phyloP scores from a whole-genome alignment of 768 basidiomycete genomes.

The Glaciozyma antarctica region DNA sequence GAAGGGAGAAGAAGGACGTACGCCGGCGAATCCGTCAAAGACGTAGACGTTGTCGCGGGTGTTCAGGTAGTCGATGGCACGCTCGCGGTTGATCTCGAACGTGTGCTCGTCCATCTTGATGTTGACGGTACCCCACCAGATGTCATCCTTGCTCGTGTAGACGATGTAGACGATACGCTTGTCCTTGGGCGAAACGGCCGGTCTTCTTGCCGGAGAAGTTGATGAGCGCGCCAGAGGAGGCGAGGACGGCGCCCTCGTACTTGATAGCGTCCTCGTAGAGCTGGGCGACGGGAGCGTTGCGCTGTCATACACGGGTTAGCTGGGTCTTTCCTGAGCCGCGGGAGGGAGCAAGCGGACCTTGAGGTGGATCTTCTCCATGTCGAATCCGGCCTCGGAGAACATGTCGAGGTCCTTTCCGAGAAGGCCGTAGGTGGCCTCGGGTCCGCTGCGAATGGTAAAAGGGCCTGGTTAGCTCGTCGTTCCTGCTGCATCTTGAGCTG shows the following conservation, averaged over 20 bases:
- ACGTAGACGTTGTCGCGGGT: conserved; percentile 80
- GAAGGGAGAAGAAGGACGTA: not conserved
- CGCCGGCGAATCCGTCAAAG: conserved; percentile 31
- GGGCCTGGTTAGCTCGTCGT: not conserved
- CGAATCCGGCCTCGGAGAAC: conserved; percentile 98
- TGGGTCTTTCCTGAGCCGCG: not conserved
- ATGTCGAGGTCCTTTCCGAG: conserved; percentile 65
- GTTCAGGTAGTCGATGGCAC: conserved; percentile 97
- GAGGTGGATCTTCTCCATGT: conserved; percentile 93
- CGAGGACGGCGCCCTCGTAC: conserved; percentile 97
- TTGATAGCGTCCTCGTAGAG: conserved; percentile 81
- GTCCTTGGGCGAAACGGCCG: conserved; percentile 92
- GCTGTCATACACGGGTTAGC: conserved; percentile 42
- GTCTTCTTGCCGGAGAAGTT: conserved; percentile 99
- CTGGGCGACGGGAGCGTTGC: conserved; percentile 64
- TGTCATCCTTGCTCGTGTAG: conserved; percentile 84
- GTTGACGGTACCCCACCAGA: conserved; percentile 99
- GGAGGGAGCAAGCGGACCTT: conserved; percentile 40
- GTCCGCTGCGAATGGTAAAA: not conserved
- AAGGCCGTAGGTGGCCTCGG: conserved; percentile 22
- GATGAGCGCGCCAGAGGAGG: conserved; percentile 89
- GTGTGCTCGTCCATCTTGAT: conserved; percentile 77
- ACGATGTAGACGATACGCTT: conserved; percentile 99
- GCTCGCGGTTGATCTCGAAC: conserved; percentile 53
- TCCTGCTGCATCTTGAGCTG: not conserved